phyloP scores from a whole-genome alignment of 306 rosid genomes.

The Malus sylvestris region DNA sequence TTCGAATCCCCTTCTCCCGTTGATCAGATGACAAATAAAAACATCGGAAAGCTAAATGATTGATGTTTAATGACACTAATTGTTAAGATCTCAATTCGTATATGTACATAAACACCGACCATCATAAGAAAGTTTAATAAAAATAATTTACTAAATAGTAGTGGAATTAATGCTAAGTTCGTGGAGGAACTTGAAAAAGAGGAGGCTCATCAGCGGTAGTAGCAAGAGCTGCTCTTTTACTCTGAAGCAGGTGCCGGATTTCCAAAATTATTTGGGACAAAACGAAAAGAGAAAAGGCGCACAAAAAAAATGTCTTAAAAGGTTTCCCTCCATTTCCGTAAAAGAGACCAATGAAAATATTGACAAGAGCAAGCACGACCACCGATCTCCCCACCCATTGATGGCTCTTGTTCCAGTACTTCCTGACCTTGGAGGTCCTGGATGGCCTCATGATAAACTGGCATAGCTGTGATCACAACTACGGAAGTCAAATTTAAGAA shows the following conservation, averaged over 20 bases:
- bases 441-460: neutral
- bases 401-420: neutral
- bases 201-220: neutral
- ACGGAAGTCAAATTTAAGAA: neutral
- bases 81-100: neutral
- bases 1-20: too few species aligned
- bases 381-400: neutral
- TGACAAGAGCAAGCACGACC: neutral
- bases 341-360: neutral
- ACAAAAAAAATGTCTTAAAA: neutral
- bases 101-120: neutral
- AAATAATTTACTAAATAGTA: too few species aligned
- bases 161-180: neutral
- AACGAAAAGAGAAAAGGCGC: neutral
- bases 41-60: neutral
- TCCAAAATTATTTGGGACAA: neutral
- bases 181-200: neutral
- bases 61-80: neutral
- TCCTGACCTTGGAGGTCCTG: neutral
- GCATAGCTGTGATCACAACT: neutral
- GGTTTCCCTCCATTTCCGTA: neutral
- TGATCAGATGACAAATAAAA: too few species aligned
- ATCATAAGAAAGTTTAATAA: neutral
- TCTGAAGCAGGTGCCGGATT: neutral
- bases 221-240: neutral